Base-by-base conservation (phyloP, 352 stramenopile species). In the Pythium brassicae region DNA sequence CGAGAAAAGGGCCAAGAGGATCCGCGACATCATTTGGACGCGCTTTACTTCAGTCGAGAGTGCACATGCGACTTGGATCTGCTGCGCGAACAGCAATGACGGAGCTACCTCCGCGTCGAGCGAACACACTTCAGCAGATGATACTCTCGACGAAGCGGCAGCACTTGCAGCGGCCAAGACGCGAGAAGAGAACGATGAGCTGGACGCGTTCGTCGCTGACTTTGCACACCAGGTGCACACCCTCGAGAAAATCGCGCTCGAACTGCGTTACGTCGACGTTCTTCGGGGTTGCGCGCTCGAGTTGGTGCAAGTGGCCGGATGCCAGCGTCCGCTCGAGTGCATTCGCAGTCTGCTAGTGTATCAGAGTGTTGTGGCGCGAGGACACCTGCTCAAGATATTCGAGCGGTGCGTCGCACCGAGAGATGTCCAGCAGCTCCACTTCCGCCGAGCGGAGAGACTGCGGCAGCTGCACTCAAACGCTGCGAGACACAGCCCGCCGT, bases 331-430 rank as follows among this genome's bases (percentile, higher is more conserved):
- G 3, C 69, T 78, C n/a, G 61, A 79, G 9, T 78, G 70, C 27
- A 72, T 71, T 4, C 78, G 76, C 32, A 75, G 69, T 26, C 57
- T 94, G 29, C 62, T 92, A n/a, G 59, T 84, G 34, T 81, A 89
- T 34, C 76, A 92, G 61, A 88, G 76, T 29, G 57, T 62, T 5
- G 48, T 71, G 2, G 69, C 76, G 5, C 66, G 70, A 9, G 65
- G 72, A 2, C 59, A 71, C 42, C 68, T 86, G 53, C 60, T 51
- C 11, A 44, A 50, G 15, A 34, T 83, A 1, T 68, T 85, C 20
- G 51, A 69, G 19, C 63, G 57, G 8, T 87, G 75, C 47, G 62
- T 75, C 7, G 55, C 62, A 0, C 53, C 72, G 1, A 61, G 68
- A 23, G 83, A 80, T 43, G 59, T 67, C 0, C 71, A 83, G 29